These are phyloP conservation scores for Populus tomentosa DNA, from an alignment of 441 rosid genomes.

Conservation along the genomic window DNA sequence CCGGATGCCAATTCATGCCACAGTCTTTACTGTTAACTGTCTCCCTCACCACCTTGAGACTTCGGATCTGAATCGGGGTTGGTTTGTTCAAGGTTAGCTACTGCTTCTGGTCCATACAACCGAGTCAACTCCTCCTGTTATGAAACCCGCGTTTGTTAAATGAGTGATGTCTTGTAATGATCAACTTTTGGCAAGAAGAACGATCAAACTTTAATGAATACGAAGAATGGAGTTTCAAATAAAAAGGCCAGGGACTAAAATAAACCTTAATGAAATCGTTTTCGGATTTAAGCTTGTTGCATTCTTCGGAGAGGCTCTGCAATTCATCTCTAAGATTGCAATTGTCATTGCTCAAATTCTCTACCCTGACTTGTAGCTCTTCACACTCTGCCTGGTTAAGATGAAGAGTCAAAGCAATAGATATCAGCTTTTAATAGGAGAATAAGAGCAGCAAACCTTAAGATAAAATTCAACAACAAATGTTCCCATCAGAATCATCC, in stretches of 20 bases:
- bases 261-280: constrained; percentile 79
- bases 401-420: constrained; percentile 1
- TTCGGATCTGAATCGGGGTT: constrained; percentile 32
- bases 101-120: constrained; percentile 72
- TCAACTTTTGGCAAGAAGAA: neutral
- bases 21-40: constrained; percentile 17
- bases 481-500: neutral
- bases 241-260: neutral
- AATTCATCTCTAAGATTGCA: constrained; percentile 69
- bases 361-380: constrained; percentile 77
- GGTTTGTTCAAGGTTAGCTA: constrained; percentile 54
- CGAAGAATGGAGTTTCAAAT: neutral
- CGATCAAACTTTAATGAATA: neutral
- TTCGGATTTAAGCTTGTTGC: constrained; percentile 82
- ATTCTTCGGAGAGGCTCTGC: constrained; percentile 74
- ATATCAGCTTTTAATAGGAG: neutral
- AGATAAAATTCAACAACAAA: neutral
- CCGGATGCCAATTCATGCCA: neutral
- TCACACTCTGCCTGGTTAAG: constrained; percentile 80
- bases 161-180: neutral
- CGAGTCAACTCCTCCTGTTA: constrained; percentile 76
- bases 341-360: constrained; percentile 60
- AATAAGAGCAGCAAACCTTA: neutral
- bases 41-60: constrained; percentile 38
- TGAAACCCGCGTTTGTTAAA: neutral